A percentile compares a stretch with the other conserved stretches of the same genome.
Evolutionary conservation across 2,329 filamentous ascomycete genomes (phyloP).

Genomic region (Fusarium virguliforme): DNA sequence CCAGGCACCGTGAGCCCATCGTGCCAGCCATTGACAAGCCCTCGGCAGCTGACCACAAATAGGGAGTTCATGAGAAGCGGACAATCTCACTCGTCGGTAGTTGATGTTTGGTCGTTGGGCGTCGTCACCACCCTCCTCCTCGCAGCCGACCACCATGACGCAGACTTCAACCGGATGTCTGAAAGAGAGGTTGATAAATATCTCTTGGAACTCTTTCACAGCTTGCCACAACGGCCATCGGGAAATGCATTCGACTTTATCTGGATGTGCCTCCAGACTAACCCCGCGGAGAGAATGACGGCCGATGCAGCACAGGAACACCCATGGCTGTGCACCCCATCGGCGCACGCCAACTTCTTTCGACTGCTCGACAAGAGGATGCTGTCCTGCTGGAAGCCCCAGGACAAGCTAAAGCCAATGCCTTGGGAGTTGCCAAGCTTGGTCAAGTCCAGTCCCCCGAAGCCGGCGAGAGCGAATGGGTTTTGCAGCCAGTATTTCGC

Average conservation of each 20-base stretch:
- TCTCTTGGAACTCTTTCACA: slow-evolving; percentile 39
- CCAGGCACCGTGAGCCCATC: slow-evolving; percentile 64
- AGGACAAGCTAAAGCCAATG: slow-evolving; percentile 54
- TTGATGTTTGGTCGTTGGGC: slow-evolving; percentile 70
- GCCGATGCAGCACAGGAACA: slow-evolving; percentile 52
- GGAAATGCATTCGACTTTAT: slow-evolving; percentile 52
- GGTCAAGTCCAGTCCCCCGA: slow-evolving; percentile 16
- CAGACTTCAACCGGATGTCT: slow-evolving; percentile 50
- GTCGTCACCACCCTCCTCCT: slow-evolving; percentile 61
- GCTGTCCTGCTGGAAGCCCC: slow-evolving; percentile 48
- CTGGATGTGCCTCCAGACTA: slow-evolving; percentile 53
- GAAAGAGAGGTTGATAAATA: slow-evolving; percentile 48
- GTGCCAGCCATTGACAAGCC: accelerated
- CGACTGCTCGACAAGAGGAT: slow-evolving; percentile 52
- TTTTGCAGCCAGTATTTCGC: slow-evolving; percentile 45
- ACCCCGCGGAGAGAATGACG: slow-evolving; percentile 50
- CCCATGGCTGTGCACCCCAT: slow-evolving; percentile 56
- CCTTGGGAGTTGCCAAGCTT: slow-evolving; percentile 55
- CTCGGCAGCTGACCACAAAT: slow-evolving; percentile 17
- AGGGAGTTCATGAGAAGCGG: slow-evolving; percentile 58
- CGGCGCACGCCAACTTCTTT: slow-evolving; percentile 54
- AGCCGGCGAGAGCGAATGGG: slow-evolving; percentile 15
- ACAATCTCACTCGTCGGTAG: slow-evolving; percentile 54
- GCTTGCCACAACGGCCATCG: slow-evolving; percentile 41
- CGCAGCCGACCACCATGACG: slow-evolving; percentile 45